Evolutionary conservation across 306 rosid species (phyloP).

Genomic region (Gleditsia sinensis): DNA sequence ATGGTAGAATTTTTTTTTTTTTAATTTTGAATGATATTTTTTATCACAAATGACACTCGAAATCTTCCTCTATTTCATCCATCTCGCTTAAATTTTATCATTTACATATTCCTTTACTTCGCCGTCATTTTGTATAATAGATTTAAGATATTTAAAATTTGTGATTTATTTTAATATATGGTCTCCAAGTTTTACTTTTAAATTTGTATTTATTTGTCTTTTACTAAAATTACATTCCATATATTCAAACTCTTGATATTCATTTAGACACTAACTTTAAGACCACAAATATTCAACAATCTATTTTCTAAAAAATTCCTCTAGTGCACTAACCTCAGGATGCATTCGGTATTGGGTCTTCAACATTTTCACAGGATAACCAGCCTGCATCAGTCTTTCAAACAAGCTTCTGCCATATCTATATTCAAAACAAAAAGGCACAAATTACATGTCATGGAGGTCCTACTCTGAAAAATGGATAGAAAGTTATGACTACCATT

Average conservation of each 20-base stretch:
- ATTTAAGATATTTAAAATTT: too few relatives aligned
- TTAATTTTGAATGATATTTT: too few relatives aligned
- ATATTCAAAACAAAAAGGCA: constrained; percentile 35
- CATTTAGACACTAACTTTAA: constrained; percentile 14
- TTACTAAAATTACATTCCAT: too few relatives aligned
- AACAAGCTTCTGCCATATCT: constrained; percentile 87
- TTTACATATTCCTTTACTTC: too few relatives aligned
- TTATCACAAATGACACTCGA: too few relatives aligned
- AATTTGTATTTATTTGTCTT: too few relatives aligned
- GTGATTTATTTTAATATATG: too few relatives aligned
- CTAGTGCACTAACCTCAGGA: constrained; percentile 77
- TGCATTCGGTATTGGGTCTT: constrained; percentile 99
- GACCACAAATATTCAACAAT: constrained; percentile 17
- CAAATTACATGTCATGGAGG: not conserved
- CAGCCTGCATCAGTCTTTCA: constrained; percentile 80
- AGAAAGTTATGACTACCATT: not conserved
- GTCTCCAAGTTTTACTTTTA: too few relatives aligned
- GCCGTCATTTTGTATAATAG: too few relatives aligned
- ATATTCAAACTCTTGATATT: constrained; percentile 25
- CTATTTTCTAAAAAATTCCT: constrained; percentile 15
- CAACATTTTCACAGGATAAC: constrained; percentile 95
- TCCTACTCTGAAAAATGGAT: not conserved
- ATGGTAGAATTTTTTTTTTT: too few relatives aligned
- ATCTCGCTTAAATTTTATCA: too few relatives aligned
- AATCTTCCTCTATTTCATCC: too few relatives aligned